These are phyloP conservation scores for Gossypium laxum DNA, from an alignment of 441 rosid species.

Conservation along the genomic window DNA sequence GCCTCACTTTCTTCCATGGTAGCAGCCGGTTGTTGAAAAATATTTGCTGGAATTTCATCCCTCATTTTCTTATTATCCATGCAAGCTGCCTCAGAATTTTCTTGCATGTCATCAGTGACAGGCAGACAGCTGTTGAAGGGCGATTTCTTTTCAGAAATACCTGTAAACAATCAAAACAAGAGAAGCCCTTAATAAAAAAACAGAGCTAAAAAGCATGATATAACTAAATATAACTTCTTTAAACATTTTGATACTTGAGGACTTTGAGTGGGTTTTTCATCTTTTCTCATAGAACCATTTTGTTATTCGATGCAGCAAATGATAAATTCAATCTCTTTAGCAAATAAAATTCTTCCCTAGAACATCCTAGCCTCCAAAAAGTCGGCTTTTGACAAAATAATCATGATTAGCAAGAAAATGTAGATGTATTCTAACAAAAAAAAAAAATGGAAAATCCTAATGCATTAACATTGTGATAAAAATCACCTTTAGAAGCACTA, in stretches of 20 bases:
- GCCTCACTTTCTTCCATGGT: background rate
- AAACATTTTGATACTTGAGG: background rate
- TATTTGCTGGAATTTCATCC: background rate
- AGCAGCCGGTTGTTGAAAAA: conserved; percentile 4
- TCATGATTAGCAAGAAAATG: background rate
- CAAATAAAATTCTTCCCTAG: background rate
- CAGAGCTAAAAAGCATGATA: background rate
- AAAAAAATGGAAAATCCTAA: background rate
- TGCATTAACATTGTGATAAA: conserved; percentile 13
- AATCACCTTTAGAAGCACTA: background rate
- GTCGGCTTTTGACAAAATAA: background rate
- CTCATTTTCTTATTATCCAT: background rate
- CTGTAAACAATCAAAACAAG: background rate
- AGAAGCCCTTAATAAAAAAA: background rate
- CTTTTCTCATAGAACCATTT: background rate
- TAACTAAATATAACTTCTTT: background rate
- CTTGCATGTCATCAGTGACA: conserved; percentile 1
- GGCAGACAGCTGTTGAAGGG: background rate
- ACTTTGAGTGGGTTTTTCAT: background rate
- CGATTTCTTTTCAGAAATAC: background rate
- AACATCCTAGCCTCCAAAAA: background rate
- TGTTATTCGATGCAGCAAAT: background rate
- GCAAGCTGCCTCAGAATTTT: background rate
- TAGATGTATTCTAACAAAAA: background rate
- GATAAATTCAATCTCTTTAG: conserved; percentile 1